Base-by-base conservation (phyloP, 495 filamentous ascomycete species). In the Penicillium subrubescens region DNA sequence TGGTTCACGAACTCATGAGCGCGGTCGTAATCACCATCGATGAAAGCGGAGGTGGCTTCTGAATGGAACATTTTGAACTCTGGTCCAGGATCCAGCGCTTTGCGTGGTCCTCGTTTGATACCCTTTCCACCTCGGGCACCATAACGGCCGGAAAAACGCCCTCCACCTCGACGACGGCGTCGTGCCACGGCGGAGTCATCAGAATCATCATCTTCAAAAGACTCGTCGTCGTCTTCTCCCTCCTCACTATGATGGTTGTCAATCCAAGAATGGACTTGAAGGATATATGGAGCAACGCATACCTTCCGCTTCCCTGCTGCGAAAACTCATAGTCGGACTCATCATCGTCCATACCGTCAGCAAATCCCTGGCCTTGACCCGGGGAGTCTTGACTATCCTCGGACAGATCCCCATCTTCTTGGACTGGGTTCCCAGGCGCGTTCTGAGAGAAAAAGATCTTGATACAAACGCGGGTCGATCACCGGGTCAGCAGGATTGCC, bases 61-160 rank as follows among this genome's bases (percentile, higher is more conserved):
- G 83, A 86, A 64, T 93, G 83, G 51, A 90, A 77, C 52, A 86
- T 78, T 63, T 91, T 91, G 76, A 94, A 92, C 62, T 94, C 88
- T 10, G 85, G 84, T 34, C 88, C 88, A 33, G 90, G 90, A 65
- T 93, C 89, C 27, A 88, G 77, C 7, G 89, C 84, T 70, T 87
- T 88, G n/a, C 90, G 86, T n/a, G 87, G 88, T 12, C 90, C 89
- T 66, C 84, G 79, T 66, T 81, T 84, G 63, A 81, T 74, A 15
- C 83, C 83, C 65, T 81, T 84, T 7, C 75, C 73, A 57, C 84
- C 82, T 41, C 81, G 73, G 11, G 79, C 79, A 53, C 81, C 79
- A 51, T 67, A 79, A 31, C 80, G 78, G 37, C 79, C 75, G 21
- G 77, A 79, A 39, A 82, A 81, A 10, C 67, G 74, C 1, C 79